Evolutionary conservation across 2,329 filamentous ascomycete species (phyloP).

Genomic region (Pezicula neosporulosa): DNA sequence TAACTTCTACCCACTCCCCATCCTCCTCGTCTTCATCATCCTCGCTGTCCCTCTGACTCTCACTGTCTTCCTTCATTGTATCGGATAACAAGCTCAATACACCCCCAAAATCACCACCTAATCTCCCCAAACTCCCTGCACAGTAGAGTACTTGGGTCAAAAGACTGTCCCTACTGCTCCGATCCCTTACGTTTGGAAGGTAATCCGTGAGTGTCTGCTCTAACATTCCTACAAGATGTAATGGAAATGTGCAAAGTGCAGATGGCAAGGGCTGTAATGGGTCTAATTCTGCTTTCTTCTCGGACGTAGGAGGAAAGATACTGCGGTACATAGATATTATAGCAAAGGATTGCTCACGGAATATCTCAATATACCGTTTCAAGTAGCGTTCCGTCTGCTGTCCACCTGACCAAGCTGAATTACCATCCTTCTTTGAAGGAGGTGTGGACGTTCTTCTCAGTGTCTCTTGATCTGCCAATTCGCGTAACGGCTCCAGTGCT

Average conservation of each 20-base stretch:
- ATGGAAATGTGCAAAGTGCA: conserved; percentile 77
- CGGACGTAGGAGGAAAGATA: conserved; percentile 62
- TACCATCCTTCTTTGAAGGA: conserved; percentile 20
- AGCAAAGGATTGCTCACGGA: conserved; percentile 94
- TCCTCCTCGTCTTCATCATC: conserved; percentile 40
- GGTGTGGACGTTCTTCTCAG: conserved; percentile 33
- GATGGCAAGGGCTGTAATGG: conserved; percentile 64
- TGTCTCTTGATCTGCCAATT: conserved; percentile 85
- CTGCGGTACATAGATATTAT: conserved; percentile 93
- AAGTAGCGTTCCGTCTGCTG: conserved; percentile 93
- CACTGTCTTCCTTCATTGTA: conserved; percentile 31
- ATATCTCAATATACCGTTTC: conserved; percentile 95
- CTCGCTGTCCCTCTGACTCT: conserved; percentile 38
- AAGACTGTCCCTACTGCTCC: conserved; percentile 77
- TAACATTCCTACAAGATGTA: conserved; percentile 78
- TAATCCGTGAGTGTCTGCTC: conserved; percentile 73
- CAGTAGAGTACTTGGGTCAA: conserved; percentile 92
- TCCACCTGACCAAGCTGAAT: conserved; percentile 59
- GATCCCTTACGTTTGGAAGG: conserved; percentile 77
- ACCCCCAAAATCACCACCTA: conserved; percentile 91
- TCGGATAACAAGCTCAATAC: conserved; percentile 62
- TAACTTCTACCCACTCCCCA: conserved; percentile 81
- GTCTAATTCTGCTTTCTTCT: conserved; percentile 26
- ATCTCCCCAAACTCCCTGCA: conserved; percentile 80
- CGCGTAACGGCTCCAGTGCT: conserved; percentile 79